Percentiles rank a stretch among this genome's conserved stretches.
Evolutionary conservation across 257 asterid species (phyloP).

Genomic region (Solanum chilense): DNA sequence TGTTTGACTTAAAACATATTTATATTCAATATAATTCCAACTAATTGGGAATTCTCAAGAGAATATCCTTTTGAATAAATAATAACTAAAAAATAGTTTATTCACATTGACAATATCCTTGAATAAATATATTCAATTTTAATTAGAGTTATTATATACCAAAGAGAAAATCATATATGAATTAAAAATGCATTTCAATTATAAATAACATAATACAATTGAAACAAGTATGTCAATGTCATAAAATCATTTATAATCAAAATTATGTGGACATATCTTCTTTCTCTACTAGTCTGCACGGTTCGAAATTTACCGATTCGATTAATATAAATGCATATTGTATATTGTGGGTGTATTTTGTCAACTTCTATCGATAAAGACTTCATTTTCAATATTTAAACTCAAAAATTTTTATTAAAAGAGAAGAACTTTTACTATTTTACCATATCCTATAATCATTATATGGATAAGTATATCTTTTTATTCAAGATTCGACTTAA

Average conservation of each 20-base stretch:
- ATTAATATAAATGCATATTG: too few relatives aligned
- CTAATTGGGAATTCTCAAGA: not conserved
- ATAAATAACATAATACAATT: not conserved
- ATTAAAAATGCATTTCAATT: not conserved
- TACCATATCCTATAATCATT: not conserved
- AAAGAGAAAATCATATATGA: not conserved
- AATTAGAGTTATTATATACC: not conserved
- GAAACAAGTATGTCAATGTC: not conserved
- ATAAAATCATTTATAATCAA: not conserved
- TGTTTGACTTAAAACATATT: not conserved
- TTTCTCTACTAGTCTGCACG: not conserved
- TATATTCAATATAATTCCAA: not conserved
- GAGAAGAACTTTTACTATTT: not conserved
- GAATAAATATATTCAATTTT: not conserved
- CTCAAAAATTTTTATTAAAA: not conserved
- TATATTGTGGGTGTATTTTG: not conserved
- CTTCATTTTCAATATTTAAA: not conserved
- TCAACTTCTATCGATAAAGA: not conserved
- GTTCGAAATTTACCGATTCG: too few relatives aligned
- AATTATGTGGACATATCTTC: not conserved
- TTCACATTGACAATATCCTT: not conserved
- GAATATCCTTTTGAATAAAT: not conserved
- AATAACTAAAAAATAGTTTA: not conserved
- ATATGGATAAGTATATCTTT: not conserved
- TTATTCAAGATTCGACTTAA: too few relatives aligned